These are phyloP conservation scores for Fusarium sterilihyphosum DNA, from an alignment of 2,329 filamentous ascomycete species.

Conservation along the genomic window DNA sequence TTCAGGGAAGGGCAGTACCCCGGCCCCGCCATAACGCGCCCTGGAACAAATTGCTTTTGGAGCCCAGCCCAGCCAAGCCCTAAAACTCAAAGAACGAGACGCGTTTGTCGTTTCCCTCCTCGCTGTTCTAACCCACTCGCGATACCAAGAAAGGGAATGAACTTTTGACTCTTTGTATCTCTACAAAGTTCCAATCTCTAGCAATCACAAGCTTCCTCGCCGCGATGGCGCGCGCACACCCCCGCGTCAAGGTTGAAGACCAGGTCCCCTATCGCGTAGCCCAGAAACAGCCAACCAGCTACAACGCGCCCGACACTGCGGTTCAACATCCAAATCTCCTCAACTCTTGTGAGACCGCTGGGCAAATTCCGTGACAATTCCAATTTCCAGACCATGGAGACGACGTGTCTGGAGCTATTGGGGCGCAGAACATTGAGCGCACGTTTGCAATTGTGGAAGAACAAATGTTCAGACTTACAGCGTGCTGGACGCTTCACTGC, in stretches of 20 bases:
- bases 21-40: not conserved
- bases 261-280: not conserved
- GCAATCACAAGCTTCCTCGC: not conserved
- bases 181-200: too few relatives aligned
- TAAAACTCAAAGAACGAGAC: not conserved
- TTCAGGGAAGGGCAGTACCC: not conserved
- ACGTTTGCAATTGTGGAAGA: not conserved
- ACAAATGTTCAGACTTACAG: not conserved
- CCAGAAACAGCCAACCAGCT: not conserved
- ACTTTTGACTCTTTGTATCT: too few relatives aligned
- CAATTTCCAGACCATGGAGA: not conserved
- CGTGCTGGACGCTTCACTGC: not conserved
- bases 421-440: not conserved
- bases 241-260: not conserved
- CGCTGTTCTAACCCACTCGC: not conserved
- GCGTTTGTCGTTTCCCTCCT: not conserved
- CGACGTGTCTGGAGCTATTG: accelerated
- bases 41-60: not conserved
- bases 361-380: accelerated
- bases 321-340: not conserved
- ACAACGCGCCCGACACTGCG: accelerated
- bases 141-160: too few relatives aligned
- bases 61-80: not conserved
- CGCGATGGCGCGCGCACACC: not conserved
- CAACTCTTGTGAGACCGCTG: not conserved